Evolutionary conservation across 2,329 filamentous ascomycete species (phyloP).

Genomic region (Ophiosphaerella herpotricha): DNA sequence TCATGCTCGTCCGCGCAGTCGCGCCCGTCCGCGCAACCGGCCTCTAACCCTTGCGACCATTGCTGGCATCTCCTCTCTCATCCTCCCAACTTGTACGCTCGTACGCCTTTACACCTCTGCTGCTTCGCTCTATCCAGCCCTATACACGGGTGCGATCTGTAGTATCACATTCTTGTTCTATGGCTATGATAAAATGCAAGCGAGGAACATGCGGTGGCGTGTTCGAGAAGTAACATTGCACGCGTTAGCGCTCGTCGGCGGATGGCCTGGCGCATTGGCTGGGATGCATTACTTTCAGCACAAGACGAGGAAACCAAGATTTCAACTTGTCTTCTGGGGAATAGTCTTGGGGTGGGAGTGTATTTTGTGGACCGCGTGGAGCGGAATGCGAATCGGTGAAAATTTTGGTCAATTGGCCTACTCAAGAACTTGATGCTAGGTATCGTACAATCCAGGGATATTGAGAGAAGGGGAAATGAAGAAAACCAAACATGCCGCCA

Average conservation of each 20-base stretch:
- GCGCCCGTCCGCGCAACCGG: conserved; percentile 21
- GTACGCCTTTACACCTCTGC: conserved; percentile 36
- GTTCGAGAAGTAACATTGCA: conserved; percentile 40
- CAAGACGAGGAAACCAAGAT: conserved; percentile 39
- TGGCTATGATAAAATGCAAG: conserved; percentile 44
- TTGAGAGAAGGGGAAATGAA: neutral
- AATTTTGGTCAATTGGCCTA: neutral
- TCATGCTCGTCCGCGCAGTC: conserved; percentile 10
- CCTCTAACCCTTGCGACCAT: conserved; percentile 33
- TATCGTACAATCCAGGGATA: neutral
- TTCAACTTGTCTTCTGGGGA: conserved; percentile 37
- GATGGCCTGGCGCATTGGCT: conserved; percentile 40
- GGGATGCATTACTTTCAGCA: conserved; percentile 46
- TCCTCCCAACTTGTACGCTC: conserved; percentile 61
- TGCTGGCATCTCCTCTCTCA: conserved; percentile 44
- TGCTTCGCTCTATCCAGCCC: conserved; percentile 16
- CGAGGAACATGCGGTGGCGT: conserved; percentile 37
- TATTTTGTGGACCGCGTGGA: conserved; percentile 28
- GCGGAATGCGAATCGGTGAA: conserved; percentile 7
- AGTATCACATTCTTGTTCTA: conserved; percentile 36
- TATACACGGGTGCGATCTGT: conserved; percentile 26
- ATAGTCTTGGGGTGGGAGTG: conserved; percentile 38
- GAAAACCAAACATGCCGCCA: neutral
- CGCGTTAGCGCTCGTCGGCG: conserved; percentile 32
- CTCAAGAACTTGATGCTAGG: neutral